Percentiles rank a stretch among this genome's conserved stretches.
Evolutionary conservation across 768 basidiomycete species (phyloP).

Genomic region (Hydnomerulius pinastri): DNA sequence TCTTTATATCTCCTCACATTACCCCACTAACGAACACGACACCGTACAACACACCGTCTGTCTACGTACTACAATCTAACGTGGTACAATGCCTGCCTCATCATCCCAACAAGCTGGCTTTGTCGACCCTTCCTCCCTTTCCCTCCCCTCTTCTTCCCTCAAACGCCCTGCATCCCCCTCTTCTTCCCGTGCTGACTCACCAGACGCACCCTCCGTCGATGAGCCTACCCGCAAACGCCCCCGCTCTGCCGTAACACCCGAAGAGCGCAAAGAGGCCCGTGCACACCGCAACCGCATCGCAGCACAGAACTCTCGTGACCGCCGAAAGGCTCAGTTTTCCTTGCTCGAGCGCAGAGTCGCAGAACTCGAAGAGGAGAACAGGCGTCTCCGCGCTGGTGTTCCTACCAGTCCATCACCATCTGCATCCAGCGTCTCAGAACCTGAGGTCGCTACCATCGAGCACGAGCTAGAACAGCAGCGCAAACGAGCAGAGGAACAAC

Average conservation of each 20-base stretch:
- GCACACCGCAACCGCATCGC: constrained; percentile 93
- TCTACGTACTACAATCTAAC: background rate
- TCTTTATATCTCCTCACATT: background rate
- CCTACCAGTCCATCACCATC: constrained; percentile 27
- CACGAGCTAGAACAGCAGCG: constrained; percentile 32
- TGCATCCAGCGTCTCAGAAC: constrained; percentile 11
- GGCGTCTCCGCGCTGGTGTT: constrained; percentile 62
- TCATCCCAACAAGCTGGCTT: constrained; percentile 24
- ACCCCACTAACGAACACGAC: background rate
- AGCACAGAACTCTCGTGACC: constrained; percentile 90
- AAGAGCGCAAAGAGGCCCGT: constrained; percentile 84
- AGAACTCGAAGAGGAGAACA: constrained; percentile 85
- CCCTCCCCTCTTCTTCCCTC: constrained; percentile 37
- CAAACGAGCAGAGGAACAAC: constrained; percentile 39
- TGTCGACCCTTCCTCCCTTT: constrained; percentile 41
- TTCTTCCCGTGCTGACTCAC: constrained; percentile 14
- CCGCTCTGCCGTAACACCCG: constrained; percentile 61
- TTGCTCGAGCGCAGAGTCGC: constrained; percentile 66
- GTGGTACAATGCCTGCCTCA: constrained; percentile 21
- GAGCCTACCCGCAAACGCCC: constrained; percentile 74
- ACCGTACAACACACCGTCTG: background rate
- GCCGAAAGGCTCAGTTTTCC: constrained; percentile 80
- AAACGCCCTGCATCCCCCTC: constrained; percentile 31
- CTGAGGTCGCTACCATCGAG: constrained; percentile 26
- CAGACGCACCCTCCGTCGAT: constrained; percentile 15